These are phyloP conservation scores for Simmondsia chinensis DNA, from an alignment of 148 eudicot genomes.

Conservation along the genomic window DNA sequence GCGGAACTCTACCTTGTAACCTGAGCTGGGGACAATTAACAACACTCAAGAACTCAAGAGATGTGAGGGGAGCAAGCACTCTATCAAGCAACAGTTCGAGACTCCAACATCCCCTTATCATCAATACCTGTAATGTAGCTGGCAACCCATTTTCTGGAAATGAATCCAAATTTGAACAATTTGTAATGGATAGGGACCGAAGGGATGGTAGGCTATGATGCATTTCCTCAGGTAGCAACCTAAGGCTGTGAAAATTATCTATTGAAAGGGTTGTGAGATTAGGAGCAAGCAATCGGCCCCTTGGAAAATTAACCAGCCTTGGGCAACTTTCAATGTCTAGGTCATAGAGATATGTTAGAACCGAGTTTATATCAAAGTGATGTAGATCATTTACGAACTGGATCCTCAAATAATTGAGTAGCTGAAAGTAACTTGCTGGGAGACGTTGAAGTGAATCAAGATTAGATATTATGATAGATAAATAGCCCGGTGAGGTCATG, in stretches of 20 bases:
- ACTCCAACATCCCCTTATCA: neutral
- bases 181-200: neutral
- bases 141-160: neutral
- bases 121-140: neutral
- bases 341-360: neutral
- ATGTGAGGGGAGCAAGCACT: too few species aligned
- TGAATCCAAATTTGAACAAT: neutral
- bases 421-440: too few species aligned
- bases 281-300: neutral
- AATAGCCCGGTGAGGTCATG: too few species aligned
- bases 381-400: too few species aligned
- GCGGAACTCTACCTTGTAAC: too few species aligned
- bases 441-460: too few species aligned
- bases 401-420: too few species aligned
- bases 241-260: neutral
- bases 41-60: too few species aligned
- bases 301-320: neutral
- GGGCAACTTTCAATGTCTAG: neutral
- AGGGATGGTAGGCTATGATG: neutral
- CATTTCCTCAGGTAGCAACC: neutral
- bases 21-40: too few species aligned
- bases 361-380: too few species aligned
- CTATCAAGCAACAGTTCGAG: too few species aligned
- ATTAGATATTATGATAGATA: too few species aligned
- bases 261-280: neutral